Evolutionary conservation across 441 rosid genomes (phyloP), one percentile per base, ranked within the genome.

Genomic region (Gossypium laxum): DNA sequence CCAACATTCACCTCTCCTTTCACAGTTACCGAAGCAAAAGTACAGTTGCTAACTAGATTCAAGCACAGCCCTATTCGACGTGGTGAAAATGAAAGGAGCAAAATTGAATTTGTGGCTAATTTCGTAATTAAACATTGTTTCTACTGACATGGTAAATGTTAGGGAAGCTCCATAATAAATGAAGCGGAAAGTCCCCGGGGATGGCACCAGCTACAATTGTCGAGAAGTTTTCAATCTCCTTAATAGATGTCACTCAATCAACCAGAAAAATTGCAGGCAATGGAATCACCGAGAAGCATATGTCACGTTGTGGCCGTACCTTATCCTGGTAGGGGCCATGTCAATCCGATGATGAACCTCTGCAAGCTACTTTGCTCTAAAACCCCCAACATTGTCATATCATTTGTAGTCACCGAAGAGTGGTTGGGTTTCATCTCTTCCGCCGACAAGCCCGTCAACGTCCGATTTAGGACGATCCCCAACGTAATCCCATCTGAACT

Each of bases 281-380:
- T 66, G 70, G 70, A 24, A 22, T 12, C 70, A 12, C 5, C 3
- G 12, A 14, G 57, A 55, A 14, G 56, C n/a, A 0, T 8, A 2
- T 61, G 77, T 70, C 96, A 87, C 67, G 69, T 86, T 17, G 78
- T 90, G 58, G 92, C 94, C 0, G n/a, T 91, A 69, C 86, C 96
- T 0, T 86, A 67, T 71, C 96, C 97, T 0, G 92, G 91, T 0
- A 73, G 93, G 75, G 96, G 96, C 75, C 94, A 90, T 71, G 24
- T 90, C 80, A 90, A 90, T 75, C 91, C 90, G 5, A 90, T 86
- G 93, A 77, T 85, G 81, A 83, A 75, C 79, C 81, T 89, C 70
- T 89, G 88, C 86, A 82, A 80, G 74, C 66, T 71, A 19, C 78
- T 91, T n/a, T 43, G 65, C 34, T 75, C 81, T 12, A 78, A 74